These are phyloP conservation scores for Trametes punicea DNA, from an alignment of 768 basidiomycete genomes.

Conservation along the genomic window DNA sequence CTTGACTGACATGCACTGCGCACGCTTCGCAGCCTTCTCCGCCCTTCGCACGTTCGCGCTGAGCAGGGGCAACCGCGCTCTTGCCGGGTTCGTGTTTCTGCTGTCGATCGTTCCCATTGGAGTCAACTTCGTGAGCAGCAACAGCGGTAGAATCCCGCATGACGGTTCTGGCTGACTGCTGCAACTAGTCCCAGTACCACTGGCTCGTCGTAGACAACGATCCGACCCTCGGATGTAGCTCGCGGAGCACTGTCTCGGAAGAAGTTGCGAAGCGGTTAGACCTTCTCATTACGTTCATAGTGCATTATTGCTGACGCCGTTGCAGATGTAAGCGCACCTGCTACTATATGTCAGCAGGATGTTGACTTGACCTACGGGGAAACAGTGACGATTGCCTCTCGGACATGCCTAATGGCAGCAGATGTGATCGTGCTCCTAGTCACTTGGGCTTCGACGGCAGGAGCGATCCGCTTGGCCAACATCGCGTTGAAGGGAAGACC, in stretches of 20 bases:
- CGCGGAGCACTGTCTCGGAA: not conserved
- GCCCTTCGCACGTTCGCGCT: conserved; percentile 8
- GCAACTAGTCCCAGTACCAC: conserved; percentile 5
- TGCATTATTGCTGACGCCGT: not conserved
- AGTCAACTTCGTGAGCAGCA: not conserved
- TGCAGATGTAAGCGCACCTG: not conserved
- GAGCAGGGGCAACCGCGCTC: not conserved
- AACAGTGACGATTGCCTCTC: conserved; percentile 3
- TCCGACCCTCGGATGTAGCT: not conserved
- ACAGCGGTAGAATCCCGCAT: not conserved
- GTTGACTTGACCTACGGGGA: not conserved
- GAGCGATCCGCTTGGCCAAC: not conserved
- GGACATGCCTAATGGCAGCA: conserved; percentile 5
- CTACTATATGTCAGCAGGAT: not conserved
- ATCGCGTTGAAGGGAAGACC: not conserved
- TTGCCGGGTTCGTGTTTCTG: not conserved
- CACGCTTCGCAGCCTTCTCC: not conserved
- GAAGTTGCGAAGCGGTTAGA: not conserved
- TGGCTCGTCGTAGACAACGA: conserved; percentile 3
- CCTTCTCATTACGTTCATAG: not conserved
- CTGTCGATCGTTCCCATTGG: conserved; percentile 4
- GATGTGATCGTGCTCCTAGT: conserved; percentile 7
- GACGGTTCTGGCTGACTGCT: too few relatives aligned
- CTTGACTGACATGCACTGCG: not conserved
- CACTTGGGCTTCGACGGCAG: conserved; percentile 3